phyloP scores from a whole-genome alignment of 2,329 filamentous ascomycete species.

The Mycogone perniciosa region DNA sequence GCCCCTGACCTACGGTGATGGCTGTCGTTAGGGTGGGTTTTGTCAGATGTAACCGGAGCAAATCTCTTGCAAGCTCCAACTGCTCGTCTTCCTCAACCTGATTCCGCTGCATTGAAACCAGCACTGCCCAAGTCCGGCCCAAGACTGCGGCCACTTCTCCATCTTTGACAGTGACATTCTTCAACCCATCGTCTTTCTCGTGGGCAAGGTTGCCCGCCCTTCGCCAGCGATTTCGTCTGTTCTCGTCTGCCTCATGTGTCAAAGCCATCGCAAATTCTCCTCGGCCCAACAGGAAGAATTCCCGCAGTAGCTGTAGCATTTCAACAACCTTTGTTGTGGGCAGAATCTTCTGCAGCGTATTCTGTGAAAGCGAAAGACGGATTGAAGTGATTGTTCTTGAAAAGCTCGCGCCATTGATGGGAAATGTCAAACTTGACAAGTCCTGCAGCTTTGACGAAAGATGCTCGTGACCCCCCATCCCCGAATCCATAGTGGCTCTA shows the following conservation, averaged over 20 bases:
- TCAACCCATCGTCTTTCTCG: slow-evolving; percentile 45
- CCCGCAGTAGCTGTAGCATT: slow-evolving; percentile 67
- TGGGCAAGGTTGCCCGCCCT: slow-evolving; percentile 53
- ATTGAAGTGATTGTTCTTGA: slow-evolving; percentile 69
- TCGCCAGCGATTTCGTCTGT: slow-evolving; percentile 66
- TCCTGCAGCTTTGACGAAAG: slow-evolving; percentile 62
- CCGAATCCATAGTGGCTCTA: slow-evolving; percentile 39
- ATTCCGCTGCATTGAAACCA: slow-evolving; percentile 66
- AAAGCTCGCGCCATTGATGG: slow-evolving; percentile 66
- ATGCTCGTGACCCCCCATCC: slow-evolving; percentile 49
- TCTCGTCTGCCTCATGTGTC: slow-evolving; percentile 77
- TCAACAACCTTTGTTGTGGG: slow-evolving; percentile 72
- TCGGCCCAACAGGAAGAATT: slow-evolving; percentile 80
- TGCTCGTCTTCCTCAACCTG: slow-evolving; percentile 74
- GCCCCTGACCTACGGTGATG: slow-evolving; percentile 31
- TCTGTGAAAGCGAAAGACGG: slow-evolving; percentile 73
- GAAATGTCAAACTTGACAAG: slow-evolving; percentile 63
- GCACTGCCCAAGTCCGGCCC: slow-evolving; percentile 67
- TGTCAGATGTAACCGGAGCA: slow-evolving; percentile 61
- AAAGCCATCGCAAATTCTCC: slow-evolving; percentile 89
- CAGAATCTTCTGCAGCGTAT: slow-evolving; percentile 73
- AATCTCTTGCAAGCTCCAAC: slow-evolving; percentile 72
- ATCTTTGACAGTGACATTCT: slow-evolving; percentile 66
- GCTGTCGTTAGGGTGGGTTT: slow-evolving; percentile 39
- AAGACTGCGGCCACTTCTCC: slow-evolving; percentile 76